Base-by-base conservation (phyloP, 176 grass and related monocot species). In the Luzula sylvatica region DNA sequence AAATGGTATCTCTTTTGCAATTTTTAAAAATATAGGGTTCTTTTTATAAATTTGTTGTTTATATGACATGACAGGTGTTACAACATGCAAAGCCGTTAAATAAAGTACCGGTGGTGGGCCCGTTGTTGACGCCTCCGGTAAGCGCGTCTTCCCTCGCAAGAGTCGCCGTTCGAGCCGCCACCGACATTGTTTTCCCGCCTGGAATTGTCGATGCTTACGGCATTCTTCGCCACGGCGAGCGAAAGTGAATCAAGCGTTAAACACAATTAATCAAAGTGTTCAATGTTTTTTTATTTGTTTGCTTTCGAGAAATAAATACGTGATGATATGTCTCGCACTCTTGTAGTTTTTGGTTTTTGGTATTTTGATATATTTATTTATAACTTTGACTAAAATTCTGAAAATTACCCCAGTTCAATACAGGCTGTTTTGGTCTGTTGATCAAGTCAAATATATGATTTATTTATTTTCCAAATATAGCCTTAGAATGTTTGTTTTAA, bases 181-280 rank as follows among this genome's bases (percentile, higher is more conserved):
- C 63, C 11, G 80, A 95, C 61, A 83, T 73, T 14, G 89, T 82
- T 7, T 95, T 95, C 21, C 89, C 89, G 58, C 89, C 89, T 13
- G 89, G 89, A 42, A 82, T 88, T 11, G 74, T 95, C 0, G 83
- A 95, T 58, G 76, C 81, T 5, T 70, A 88, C 25, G 83, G 89
- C 17, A 88, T 88, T 65, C 72, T 73, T 49, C 80, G 89, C 17
- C 75, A 85, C 62, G 57, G 80, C 39, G 70, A 70, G 26, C 89
- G 81, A 46, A 88, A 85, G 57, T 95, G 67, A 78, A 7, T 27
- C 22, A 16, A 7, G 1, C 13, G 4, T 26, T 50, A 0, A 0
- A 14, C 9, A 22, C 42, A 32, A 55, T 53, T 22, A 13, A 52
- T 2, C 25, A 53, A 53, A 26, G n/a, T n/a, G n/a, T n/a, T n/a